Conservation (phyloP, 768 basidiomycete genomes). For the Pilatotrama ljubarskyi region DNA sequence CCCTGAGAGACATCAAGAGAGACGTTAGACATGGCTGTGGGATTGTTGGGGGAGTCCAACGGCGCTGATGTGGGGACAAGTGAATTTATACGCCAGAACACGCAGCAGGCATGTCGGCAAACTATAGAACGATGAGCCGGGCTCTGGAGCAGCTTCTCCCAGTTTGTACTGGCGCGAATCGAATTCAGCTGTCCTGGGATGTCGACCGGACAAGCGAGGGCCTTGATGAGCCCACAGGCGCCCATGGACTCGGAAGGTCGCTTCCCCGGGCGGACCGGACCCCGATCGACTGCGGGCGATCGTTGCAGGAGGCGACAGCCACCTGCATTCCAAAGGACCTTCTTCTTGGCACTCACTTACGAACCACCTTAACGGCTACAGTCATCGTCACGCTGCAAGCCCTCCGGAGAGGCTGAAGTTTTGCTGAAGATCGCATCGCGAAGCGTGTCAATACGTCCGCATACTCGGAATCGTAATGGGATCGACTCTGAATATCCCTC, state of each 20-base stretch:
- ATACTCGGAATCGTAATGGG: neutral
- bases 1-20: slow-evolving; percentile 50
- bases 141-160: neutral
- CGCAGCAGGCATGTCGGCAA: neutral
- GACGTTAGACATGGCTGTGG: slow-evolving; percentile 43
- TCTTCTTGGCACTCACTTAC: no score
- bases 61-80: neutral
- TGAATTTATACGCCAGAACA: neutral
- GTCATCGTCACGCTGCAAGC: no score
- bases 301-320: no score
- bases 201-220: neutral
- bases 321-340: no score
- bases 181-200: neutral
- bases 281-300: no score
- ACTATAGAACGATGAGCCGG: neutral
- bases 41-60: neutral
- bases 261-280: neutral
- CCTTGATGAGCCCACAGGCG: neutral
- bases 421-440: neutral
- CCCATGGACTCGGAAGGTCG: neutral
- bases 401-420: no score
- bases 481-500: slow-evolving; percentile 21
- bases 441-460: neutral
- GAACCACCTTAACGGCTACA: no score
- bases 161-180: neutral